Percentiles rank a stretch among this genome's conserved stretches.
phyloP scores from a whole-genome alignment of 73 alveolate genomes.

The Halteria grandinella region DNA sequence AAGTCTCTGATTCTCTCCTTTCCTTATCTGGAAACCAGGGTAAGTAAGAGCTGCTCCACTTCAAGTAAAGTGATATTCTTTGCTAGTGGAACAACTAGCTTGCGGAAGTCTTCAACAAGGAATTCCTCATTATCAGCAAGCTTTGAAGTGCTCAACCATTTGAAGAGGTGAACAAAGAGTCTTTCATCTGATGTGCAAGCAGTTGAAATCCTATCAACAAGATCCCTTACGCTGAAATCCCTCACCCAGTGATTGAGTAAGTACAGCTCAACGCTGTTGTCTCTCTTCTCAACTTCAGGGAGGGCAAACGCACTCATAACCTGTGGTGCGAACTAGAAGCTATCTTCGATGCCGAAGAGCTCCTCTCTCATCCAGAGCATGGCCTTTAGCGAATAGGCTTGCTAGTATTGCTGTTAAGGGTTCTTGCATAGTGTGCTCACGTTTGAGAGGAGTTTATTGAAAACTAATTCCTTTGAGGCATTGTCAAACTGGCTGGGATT shows the following conservation, averaged over 20 bases:
- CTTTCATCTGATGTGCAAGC: not conserved
- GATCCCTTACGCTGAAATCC: slow-evolving; percentile 26
- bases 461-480: too few species aligned
- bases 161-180: not conserved
- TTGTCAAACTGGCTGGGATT: too few species aligned
- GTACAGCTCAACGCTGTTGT: slow-evolving; percentile 30
- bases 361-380: slow-evolving; percentile 41
- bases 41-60: not conserved
- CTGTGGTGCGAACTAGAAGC: slow-evolving; percentile 25
- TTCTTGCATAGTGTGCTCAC: too few species aligned
- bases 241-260: slow-evolving; percentile 23
- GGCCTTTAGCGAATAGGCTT: slow-evolving; percentile 49
- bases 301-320: not conserved
- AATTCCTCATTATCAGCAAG: slow-evolving; percentile 16
- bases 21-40: not conserved
- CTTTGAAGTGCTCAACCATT: not conserved
- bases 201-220: slow-evolving; percentile 39
- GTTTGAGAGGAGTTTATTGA: too few species aligned
- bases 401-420: slow-evolving; percentile 15
- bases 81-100: slow-evolving; percentile 14
- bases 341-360: slow-evolving; percentile 45
- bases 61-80: not conserved
- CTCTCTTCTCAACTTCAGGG: slow-evolving; percentile 12
- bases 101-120: slow-evolving; percentile 40
- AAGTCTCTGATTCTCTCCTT: slow-evolving; percentile 23